Evolutionary conservation across 371 early-diverging fungal genomes (phyloP).

Genomic region (Mortierella sp.): DNA sequence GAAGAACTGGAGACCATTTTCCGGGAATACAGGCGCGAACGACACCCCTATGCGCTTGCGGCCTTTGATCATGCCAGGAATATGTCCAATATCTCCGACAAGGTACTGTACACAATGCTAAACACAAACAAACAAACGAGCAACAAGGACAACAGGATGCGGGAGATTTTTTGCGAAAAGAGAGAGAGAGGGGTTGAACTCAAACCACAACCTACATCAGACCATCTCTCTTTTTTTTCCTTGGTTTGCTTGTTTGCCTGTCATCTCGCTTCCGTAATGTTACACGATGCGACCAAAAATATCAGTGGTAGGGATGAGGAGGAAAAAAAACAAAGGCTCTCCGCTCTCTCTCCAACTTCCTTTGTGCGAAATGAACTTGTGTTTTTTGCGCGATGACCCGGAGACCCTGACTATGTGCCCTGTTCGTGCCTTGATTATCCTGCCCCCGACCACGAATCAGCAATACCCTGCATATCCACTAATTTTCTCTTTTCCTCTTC

Average conservation of each 20-base stretch:
- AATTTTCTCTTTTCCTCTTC: background rate
- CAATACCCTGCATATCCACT: background rate
- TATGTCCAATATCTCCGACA: conserved; percentile 6
- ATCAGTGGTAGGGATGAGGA: background rate
- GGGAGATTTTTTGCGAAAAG: background rate
- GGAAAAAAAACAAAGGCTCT: background rate
- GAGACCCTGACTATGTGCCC: background rate
- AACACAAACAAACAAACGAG: background rate
- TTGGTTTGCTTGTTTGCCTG: background rate
- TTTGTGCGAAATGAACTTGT: background rate
- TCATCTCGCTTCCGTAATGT: conserved; percentile 1
- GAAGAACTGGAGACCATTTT: conserved; percentile 24
- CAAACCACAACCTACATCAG: background rate
- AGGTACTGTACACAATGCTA: conserved; percentile 1
- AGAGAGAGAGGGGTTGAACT: background rate
- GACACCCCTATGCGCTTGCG: conserved; percentile 16
- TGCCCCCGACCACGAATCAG: background rate
- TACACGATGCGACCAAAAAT: background rate
- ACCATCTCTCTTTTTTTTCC: background rate
- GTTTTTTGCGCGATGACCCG: background rate
- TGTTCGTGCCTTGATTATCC: background rate
- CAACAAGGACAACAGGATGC: background rate
- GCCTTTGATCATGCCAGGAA: conserved; percentile 6
- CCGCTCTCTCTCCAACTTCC: background rate
- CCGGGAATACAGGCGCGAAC: conserved; percentile 29